Evolutionary conservation across 768 basidiomycete genomes (phyloP).

Genomic region (Mycena kentingensis): DNA sequence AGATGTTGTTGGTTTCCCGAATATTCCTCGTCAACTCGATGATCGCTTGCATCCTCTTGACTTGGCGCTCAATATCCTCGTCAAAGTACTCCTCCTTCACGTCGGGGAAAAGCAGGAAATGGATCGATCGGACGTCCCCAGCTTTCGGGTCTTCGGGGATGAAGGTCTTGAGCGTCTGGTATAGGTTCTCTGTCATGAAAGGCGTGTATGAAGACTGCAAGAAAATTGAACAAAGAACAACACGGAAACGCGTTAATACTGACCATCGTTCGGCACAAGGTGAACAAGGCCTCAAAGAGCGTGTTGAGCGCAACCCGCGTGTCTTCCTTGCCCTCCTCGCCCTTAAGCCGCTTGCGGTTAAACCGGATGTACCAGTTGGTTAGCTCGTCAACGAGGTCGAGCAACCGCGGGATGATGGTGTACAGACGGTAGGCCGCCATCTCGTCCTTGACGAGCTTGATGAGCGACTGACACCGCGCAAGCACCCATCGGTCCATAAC

Average conservation of each 20-base stretch:
- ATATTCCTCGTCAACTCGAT: constrained; percentile 90
- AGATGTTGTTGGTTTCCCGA: constrained; percentile 83
- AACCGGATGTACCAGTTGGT: constrained; percentile 99
- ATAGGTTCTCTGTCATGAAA: constrained; percentile 95
- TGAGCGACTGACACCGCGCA: constrained; percentile 96
- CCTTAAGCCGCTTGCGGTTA: constrained; percentile 94
- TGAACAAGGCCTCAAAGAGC: constrained; percentile 92
- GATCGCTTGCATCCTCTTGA: constrained; percentile 91
- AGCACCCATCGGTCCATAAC: constrained; percentile 99
- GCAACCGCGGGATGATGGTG: constrained; percentile 92
- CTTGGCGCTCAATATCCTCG: constrained; percentile 88
- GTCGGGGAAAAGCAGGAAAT: constrained; percentile 92
- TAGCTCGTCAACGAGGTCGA: constrained; percentile 91
- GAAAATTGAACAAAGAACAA: constrained; percentile 6
- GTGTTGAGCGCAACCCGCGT: constrained; percentile 90
- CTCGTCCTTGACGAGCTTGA: constrained; percentile 86
- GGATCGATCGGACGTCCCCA: constrained; percentile 87
- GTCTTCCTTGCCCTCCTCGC: constrained; percentile 88
- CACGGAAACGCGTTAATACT: constrained; percentile 13
- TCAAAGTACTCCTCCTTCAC: constrained; percentile 96
- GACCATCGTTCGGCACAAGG: constrained; percentile 94
- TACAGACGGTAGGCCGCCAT: constrained; percentile 98
- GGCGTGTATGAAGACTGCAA: constrained; percentile 94
- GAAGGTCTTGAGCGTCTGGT: constrained; percentile 85
- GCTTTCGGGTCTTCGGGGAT: constrained; percentile 73